Evolutionary conservation across 441 rosid genomes (phyloP), one percentile per base, ranked within the genome.

Genomic region (Populus hybrid): DNA sequence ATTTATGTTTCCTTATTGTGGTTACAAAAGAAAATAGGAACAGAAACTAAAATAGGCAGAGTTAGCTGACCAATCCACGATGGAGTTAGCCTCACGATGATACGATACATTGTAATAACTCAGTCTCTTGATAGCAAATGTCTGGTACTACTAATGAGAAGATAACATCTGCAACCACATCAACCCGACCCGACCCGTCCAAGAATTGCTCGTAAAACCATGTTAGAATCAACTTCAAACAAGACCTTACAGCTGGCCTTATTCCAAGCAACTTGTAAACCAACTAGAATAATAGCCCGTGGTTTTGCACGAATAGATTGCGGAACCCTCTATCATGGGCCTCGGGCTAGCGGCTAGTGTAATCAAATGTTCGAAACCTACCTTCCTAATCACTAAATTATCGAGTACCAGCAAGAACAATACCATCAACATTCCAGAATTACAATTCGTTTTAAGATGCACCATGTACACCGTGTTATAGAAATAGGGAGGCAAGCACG

Each of bases 401-500:
- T 50, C 57, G 7, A 50, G 57, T 1, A 50, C 57, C 20, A 46
- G 57, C 57, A 46, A 46, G 57, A 12, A 46, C 20, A 46, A 46
- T 46, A 46, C 20, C 57, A 46, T 46, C 7, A 46, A 50, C 57
- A 14, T 50, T 14, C 20, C 57, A 50, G 57, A 14, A 50, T 50
- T 14, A 50, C 57, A 50, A 14, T 14, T 46, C 57, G 57, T 46
- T 46, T 46, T 14, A 46, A 46, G 20, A 5, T 46, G 57, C 57
- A 14, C 57, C 57, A 16, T 50, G 57, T 1, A 11, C 5, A 76
- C 14, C 50, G 14, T n/a, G 42, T 67, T 32, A 24, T 35, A 40
- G 16, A 46, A 50, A 59, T 26, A 67, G 38, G 50, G 66, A 34
- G 70, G 74, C 77, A 73, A 30, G 65, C 72, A 67, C 32, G 67